Evolutionary conservation across 345 rosid genomes (phyloP).

Genomic region (Clausena lansium): DNA sequence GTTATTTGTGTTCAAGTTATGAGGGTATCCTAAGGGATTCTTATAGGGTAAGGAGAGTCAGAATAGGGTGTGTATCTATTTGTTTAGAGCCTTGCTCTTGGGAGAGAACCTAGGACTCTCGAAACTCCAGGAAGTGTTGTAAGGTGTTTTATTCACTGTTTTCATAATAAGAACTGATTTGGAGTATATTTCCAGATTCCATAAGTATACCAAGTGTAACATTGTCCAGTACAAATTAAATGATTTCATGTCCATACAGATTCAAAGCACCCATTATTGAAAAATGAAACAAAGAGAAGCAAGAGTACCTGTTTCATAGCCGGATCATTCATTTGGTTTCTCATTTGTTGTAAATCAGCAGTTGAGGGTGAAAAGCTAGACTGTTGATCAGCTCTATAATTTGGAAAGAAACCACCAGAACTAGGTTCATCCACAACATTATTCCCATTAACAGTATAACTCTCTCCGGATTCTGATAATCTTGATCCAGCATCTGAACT

Average conservation of each 20-base stretch:
- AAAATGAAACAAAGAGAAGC: not conserved
- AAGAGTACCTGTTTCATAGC: conserved; percentile 76
- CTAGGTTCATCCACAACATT: conserved; percentile 46
- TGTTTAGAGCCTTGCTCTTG: no score
- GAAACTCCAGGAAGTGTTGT: no score
- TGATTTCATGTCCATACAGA: conserved; percentile 1
- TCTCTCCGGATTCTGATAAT: conserved; percentile 30
- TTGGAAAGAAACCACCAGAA: conserved; percentile 36
- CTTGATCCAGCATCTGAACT: conserved; percentile 27
- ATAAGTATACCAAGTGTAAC: no score
- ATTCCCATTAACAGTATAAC: conserved; percentile 28
- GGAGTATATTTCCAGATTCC: no score
- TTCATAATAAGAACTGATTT: no score
- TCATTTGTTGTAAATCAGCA: conserved; percentile 80
- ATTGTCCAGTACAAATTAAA: not conserved
- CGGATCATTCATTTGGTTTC: conserved; percentile 94
- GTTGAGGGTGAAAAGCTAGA: conserved; percentile 57
- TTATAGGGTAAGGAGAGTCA: no score
- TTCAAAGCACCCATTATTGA: not conserved
- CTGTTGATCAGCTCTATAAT: conserved; percentile 40
- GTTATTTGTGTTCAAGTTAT: no score
- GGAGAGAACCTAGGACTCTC: no score
- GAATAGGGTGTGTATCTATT: no score
- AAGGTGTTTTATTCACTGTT: no score
- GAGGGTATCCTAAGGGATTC: no score